Evolutionary conservation across 352 stramenopile genomes (phyloP), one percentile per base, ranked within the genome.

Genomic region (Globisporangium parvum): DNA sequence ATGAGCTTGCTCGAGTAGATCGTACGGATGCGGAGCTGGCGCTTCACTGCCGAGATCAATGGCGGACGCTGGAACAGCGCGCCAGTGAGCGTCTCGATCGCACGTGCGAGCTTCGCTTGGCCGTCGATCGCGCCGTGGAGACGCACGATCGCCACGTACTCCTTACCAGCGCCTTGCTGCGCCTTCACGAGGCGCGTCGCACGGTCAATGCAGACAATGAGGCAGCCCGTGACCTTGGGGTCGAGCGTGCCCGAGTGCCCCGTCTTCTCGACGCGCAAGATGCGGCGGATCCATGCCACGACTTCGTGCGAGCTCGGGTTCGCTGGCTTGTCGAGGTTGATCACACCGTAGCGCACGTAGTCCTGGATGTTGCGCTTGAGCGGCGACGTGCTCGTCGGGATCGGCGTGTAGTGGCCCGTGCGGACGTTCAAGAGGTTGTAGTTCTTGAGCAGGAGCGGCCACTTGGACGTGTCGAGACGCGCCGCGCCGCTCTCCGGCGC

Each of bases 301-400:
- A 99, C 97, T 75, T 99, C 98, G 73, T 99, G 98, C 28, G 91
- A 98, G 49, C 85, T 98, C 31, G 98, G 98, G 80, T 99, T 99
- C 33, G 97, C 95, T 17, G 98, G 97, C 77, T 99, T 99, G 80
- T 99, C 98, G 24, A 99, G 85, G 77, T 99, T 99, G 67, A 99
- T 99, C n/a, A 99, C 95, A 59, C 97, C 98, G 63, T 99, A 99
- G 33, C 87, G 92, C 26, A 99, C 80, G 70, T 99, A 99, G 65
- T 99, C 93, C 39, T 93, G 74, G n/a, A 99, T 80, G 56, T 90
- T 90, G 47, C 98, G 91, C 66, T 98, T 98, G 33, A 99, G 74
- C 46, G 98, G 98, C 37, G 83, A 97, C 41, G 87, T 98, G 51
- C 96, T 98, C 49, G 77, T 95, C 5, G 98, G 93, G 70, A 99